Evolutionary conservation across 2,329 filamentous ascomycete genomes (phyloP).

Genomic region (Exophiala aquamarina): DNA sequence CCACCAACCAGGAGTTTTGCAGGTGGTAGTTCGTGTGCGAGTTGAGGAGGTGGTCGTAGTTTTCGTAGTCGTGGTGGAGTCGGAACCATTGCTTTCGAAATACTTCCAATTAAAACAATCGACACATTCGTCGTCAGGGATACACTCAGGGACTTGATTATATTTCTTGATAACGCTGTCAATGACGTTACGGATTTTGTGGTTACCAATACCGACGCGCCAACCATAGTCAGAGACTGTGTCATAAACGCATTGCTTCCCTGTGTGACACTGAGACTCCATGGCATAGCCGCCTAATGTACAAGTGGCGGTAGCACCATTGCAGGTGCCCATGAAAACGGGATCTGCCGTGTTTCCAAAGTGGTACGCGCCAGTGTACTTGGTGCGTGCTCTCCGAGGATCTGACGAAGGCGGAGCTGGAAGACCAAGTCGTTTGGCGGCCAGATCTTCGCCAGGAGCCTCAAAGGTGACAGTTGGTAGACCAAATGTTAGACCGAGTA

Average conservation of each 20-base stretch:
- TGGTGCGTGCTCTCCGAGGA: constrained; percentile 64
- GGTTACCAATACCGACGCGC: constrained; percentile 86
- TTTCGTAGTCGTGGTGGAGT: constrained; percentile 65
- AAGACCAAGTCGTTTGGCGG: constrained; percentile 79
- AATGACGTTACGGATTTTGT: constrained; percentile 87
- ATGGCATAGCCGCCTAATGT: constrained; percentile 91
- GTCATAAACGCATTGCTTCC: constrained; percentile 85
- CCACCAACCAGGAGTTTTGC: constrained; percentile 92
- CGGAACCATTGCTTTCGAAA: constrained; percentile 86
- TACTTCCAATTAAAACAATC: constrained; percentile 95
- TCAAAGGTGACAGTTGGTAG: constrained; percentile 90
- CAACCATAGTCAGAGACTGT: constrained; percentile 89
- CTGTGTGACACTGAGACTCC: constrained; percentile 89
- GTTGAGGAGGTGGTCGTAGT: constrained; percentile 62
- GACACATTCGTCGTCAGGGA: constrained; percentile 73
- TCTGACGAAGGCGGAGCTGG: constrained; percentile 79
- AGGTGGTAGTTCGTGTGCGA: constrained; percentile 75
- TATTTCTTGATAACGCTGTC: constrained; percentile 83
- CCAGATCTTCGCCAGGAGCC: constrained; percentile 85
- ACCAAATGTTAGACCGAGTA: constrained; percentile 88
- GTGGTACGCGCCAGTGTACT: constrained; percentile 78
- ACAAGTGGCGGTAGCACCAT: constrained; percentile 83
- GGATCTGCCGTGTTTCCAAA: constrained; percentile 96
- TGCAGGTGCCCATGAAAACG: constrained; percentile 90
- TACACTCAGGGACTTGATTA: constrained; percentile 74